phyloP scores from a whole-genome alignment of 192 early-diverging fungal genomes.

The Backusella tuberculispora region DNA sequence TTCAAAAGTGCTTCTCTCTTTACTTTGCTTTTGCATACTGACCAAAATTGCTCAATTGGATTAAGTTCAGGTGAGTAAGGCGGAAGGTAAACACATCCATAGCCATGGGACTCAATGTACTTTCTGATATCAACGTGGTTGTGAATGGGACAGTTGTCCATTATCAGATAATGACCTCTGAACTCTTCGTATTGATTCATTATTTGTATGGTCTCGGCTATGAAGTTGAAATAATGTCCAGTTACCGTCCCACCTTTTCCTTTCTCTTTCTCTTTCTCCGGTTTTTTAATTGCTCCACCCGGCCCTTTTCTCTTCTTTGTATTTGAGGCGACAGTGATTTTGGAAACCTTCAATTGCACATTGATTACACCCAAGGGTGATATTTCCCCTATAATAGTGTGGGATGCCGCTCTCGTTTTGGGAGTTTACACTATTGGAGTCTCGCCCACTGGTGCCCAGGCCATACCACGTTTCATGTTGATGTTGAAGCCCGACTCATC shows the following conservation, averaged over 20 bases:
- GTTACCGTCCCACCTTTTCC: too few relatives aligned
- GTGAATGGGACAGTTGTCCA: slow-evolving; percentile 30
- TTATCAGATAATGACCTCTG: slow-evolving; percentile 29
- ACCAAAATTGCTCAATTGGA: slow-evolving; percentile 38
- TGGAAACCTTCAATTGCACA: too few relatives aligned
- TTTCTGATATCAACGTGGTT: too few relatives aligned
- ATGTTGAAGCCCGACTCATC: too few relatives aligned
- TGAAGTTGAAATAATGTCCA: not conserved
- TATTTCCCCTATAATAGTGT: too few relatives aligned
- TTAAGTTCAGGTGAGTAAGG: slow-evolving; percentile 31
- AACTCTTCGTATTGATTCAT: not conserved
- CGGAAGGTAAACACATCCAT: slow-evolving; percentile 20
- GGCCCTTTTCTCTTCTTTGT: too few relatives aligned
- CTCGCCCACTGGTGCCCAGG: too few relatives aligned
- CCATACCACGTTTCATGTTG: too few relatives aligned
- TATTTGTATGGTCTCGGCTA: not conserved
- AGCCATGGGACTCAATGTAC: not conserved
- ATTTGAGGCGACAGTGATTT: too few relatives aligned
- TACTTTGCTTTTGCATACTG: slow-evolving; percentile 12
- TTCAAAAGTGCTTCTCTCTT: not conserved
- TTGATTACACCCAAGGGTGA: too few relatives aligned
- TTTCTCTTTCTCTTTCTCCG: not conserved
- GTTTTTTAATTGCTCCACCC: not conserved
- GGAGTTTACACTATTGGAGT: too few relatives aligned
- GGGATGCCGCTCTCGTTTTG: too few relatives aligned